Evolutionary conservation across 2,329 filamentous ascomycete genomes (phyloP).

Genomic region (Fusarium continuum): DNA sequence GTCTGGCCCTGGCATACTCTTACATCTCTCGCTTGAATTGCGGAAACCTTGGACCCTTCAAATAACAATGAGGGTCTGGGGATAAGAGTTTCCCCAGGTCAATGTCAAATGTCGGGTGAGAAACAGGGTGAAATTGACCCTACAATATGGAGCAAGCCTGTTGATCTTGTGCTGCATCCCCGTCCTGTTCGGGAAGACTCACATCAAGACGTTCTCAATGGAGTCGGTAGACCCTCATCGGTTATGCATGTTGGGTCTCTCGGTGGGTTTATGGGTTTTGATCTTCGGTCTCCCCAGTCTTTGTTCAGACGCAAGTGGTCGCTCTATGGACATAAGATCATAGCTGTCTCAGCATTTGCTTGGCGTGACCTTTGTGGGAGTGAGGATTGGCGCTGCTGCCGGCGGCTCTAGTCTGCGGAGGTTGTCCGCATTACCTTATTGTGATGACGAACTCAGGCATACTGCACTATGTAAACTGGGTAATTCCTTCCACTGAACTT

Average conservation of each 20-base stretch:
- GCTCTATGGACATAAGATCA: neutral
- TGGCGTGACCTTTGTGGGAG: neutral
- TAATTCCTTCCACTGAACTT: too few relatives aligned
- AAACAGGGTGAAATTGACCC: neutral
- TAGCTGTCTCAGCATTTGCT: neutral
- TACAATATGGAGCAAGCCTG: conserved; percentile 3
- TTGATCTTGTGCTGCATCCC: conserved; percentile 1
- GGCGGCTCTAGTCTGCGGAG: neutral
- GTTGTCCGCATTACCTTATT: neutral
- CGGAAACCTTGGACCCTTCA: neutral
- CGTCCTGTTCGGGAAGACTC: neutral
- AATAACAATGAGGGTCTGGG: neutral
- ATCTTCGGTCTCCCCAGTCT: neutral
- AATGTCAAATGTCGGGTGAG: neutral
- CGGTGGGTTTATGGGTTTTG: neutral
- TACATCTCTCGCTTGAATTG: too few relatives aligned
- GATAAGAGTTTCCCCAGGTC: neutral
- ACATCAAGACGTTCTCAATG: neutral
- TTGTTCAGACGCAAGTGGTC: neutral
- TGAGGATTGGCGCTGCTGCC: neutral
- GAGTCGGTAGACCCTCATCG: neutral
- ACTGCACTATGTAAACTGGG: neutral
- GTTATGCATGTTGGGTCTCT: neutral
- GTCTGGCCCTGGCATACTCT: too few relatives aligned
- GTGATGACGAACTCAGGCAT: neutral